Evolutionary conservation across 2,329 filamentous ascomycete genomes (phyloP), one percentile per base, ranked within the genome.

Genomic region (Cylindrodendrum hubeiense): DNA sequence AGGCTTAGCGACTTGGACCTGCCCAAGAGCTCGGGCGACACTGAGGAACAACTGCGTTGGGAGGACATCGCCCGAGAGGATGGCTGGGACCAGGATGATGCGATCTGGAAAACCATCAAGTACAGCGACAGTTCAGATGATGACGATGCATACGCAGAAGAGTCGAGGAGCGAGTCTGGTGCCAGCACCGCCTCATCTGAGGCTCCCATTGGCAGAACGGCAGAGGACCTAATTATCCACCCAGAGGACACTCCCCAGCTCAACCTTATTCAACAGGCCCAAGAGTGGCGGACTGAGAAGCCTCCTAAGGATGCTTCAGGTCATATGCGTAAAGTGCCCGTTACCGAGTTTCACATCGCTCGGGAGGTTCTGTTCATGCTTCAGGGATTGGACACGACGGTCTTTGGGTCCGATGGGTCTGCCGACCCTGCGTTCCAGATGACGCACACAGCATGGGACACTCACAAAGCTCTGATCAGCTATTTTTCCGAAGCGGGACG

Each of bases 311-410:
- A 83, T 21, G 53, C 75, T 4, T 65, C 72, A 10, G 78, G 76
- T 0, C 75, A 73, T 34, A 66, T 78, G 1, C 79, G 78, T 33
- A 85, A 84, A 61, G 77, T 82, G 1, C 72, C 79, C 2, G 82
- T 95, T 6, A 88, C 91, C 0, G 95, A 97, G 76, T 82, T 92
- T 1, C 90, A 95, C 68, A 83, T 90, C 12, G 81, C 95, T 26
- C 89, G 94, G 51, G 94, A 98, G 58, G 87, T 89, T 0, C 82
- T 98, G 0, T 95, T 93, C 73, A 97, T 98, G 93, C 85, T 98
- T 0, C 88, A 89, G 58, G 95, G 95, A 1, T 81, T 96, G 4
- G 87, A 90, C 6, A 95, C 92, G 3, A 91, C 89, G 2, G 75
- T 97, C 1, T 97, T 95, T 72, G 81, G 80, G 60, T 22, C 71